Conservation (phyloP, 164 flowering plant genomes). For the Umbilicus rupestris region DNA sequence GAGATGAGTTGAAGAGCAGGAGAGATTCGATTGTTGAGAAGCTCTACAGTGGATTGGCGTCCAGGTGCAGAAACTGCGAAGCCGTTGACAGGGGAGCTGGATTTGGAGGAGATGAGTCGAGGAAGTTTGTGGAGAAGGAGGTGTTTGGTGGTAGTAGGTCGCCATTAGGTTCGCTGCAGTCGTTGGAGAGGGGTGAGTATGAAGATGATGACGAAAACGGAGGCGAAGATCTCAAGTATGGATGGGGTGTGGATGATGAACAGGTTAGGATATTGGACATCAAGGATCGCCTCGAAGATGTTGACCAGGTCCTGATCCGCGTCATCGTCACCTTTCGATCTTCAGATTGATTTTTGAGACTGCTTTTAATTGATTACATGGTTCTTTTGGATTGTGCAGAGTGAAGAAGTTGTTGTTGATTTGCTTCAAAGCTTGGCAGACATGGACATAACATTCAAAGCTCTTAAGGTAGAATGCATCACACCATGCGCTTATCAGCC, state of each 20-base stretch:
- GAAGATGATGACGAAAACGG: slow-evolving; percentile 20
- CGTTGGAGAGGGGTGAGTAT: slow-evolving; percentile 12
- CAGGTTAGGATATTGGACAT: slow-evolving; percentile 51
- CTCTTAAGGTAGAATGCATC: slow-evolving; percentile 50
- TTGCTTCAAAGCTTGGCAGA: slow-evolving; percentile 71
- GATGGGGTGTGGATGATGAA: slow-evolving; percentile 44
- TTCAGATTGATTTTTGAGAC: background rate
- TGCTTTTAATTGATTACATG: slow-evolving; percentile 2
- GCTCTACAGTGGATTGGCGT: slow-evolving; percentile 30
- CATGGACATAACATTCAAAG: slow-evolving; percentile 85
- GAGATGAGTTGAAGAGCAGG: slow-evolving; percentile 48
- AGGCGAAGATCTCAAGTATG: slow-evolving; percentile 29
- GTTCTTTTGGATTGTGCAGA: slow-evolving; percentile 22
- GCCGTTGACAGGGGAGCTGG: background rate
- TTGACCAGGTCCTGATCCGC: slow-evolving; percentile 45
- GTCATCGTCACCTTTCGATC: background rate
- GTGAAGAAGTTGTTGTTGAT: slow-evolving; percentile 58
- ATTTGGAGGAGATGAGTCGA: background rate
- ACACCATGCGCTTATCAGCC: background rate
- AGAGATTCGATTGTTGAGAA: slow-evolving; percentile 73
- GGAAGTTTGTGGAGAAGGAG: slow-evolving; percentile 11
- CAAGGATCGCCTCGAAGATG: slow-evolving; percentile 73
- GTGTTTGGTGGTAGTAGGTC: background rate
- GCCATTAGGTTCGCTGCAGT: slow-evolving; percentile 28
- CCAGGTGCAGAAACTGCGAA: slow-evolving; percentile 36